Evolutionary conservation across 805 yeast species (phyloP), one percentile per base, ranked within the genome.

Genomic region (Yamadazyma takamatsuzukensis): DNA sequence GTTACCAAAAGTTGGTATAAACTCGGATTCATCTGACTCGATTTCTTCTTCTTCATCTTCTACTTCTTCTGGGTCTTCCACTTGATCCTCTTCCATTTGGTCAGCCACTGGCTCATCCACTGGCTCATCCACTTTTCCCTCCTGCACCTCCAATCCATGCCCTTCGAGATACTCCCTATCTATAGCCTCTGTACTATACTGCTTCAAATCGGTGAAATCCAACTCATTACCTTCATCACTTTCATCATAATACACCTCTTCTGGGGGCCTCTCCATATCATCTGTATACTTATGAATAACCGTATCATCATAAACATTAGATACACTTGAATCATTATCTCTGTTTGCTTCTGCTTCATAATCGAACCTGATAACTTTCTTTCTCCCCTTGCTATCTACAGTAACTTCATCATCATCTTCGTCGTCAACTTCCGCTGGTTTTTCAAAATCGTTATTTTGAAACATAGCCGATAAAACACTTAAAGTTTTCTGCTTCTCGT

Each of bases 1-100:
- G 4, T 48, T 37, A 1, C 76, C 76, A 48, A 78, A 78, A 0
- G 68, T 63, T 7, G 85, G 84, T 25, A 76, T 57, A 42, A 74
- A 74, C 37, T 76, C 78, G 3, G 22, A 23, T 15, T 23, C 25
- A 30, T 19, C 31, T 25, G 16, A 9, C 15, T 18, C 32, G 14
- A 13, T 9, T 18, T 23, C 26, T 14, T 3, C 27, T 18, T 29
- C 40, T 6, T 24, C 12, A 4, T 31, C 37, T 15, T 29, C 32
- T 24, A 3, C 11, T 15, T 30, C 32, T 22, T 32, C 31, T 17
- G 4, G 16, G 9, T 30, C 37, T 16, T 21, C 24, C 16, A 27
- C 39, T 11, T n/a, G 16, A 6, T 27, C 27, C 21, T 26, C 35
- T 13, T 19, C 33, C 13, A 28, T 29, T 21, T 28, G 25, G 6